Base-by-base conservation (phyloP, 768 basidiomycete species). In the Phylloporus scabripes region DNA sequence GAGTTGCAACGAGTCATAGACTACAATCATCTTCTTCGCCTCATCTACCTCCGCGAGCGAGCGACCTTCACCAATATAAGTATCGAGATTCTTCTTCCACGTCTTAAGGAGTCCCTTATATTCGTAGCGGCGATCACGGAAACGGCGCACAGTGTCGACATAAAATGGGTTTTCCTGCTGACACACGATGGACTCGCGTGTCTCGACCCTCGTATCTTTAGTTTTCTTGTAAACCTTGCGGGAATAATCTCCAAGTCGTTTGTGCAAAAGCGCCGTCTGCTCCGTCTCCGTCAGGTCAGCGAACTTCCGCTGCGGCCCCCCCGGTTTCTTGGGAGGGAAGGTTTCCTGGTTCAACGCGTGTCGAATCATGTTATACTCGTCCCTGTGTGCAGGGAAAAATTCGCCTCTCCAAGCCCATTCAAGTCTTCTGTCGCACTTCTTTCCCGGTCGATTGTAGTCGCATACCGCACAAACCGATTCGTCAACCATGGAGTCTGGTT, bases 321-420 rank as follows among this genome's bases (percentile, higher is more conserved):
- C 82, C 1, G 88, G 79, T 44, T 75, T 79, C 67, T 84, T 87
- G 0, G 90, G 74, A 9, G 95, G 93, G 69, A 99, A 97, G 0
- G 72, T 70, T 69, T 98, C 96, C 62, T 96, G 92, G 62, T 97
- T 93, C 38, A 99, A 73, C 5, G 96, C 96, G 56, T 96, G 90
- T 62, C 85, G 86, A 63, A 99, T 93, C 96, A 99, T 99, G 72
- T 98, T 98, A 69, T 82, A 94, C 62, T 99, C 96, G 70, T 98
- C 96, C 17, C 96, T 75, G 56, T 92, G 89, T 0, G 96, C 93
- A 9, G 96, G 96, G 73, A 98, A 98, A 66, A 85, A 99, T 60
- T 98, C 96, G 47, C 96, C 96, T 65, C 96, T 75, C 96, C 96
- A 99, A 1, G 96, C 94, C 96, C 96, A 99, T 38, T 92, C 85